Evolutionary conservation across 441 rosid species (phyloP), one percentile per base, ranked within the genome.

Genomic region (Pelargonium fulgidum): DNA sequence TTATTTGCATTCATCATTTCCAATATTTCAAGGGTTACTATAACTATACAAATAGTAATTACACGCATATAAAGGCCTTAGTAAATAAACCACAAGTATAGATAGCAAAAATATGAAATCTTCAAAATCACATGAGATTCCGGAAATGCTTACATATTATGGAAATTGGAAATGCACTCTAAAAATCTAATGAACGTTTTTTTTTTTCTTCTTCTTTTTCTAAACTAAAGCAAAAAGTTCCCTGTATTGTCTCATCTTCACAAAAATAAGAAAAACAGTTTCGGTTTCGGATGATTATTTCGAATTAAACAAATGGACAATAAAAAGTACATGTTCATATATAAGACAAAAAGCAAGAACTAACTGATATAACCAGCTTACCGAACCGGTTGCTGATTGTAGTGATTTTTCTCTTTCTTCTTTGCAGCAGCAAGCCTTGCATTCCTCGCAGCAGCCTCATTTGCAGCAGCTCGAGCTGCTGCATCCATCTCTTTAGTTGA

Each of bases 341-440:
- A 63, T 39, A 64, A 5, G 54, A 47, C 12, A 47, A 14, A 67
- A 61, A 48, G 44, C 7, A 33, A 33, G 39, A 33, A 2, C 39
- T 33, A 52, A 7, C 19, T 14, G 59, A 52, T 16, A 2, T 61
- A 66, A 58, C 75, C 50, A 4, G 68, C 69, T 83, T 74, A 88
- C 84, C 86, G 76, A 72, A 83, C 85, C 0, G 96, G 87, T 79
- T 90, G 95, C 79, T 87, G 93, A 74, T 87, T 92, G 81, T 87
- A 88, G 73, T 88, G 91, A 67, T 79, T 86, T 88, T 90, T 88
- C 84, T 87, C 96, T 71, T 88, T 90, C 73, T 92, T 92, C 90
- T 90, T 88, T 11, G 93, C 89, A 33, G 92, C 90, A 4, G 86
- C 89, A 67, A 92, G 86, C 83, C 68, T 90, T 10, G 91, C 94